Evolutionary conservation across 352 stramenopile species (phyloP).

Genomic region (Globisporangium takayamanum): DNA sequence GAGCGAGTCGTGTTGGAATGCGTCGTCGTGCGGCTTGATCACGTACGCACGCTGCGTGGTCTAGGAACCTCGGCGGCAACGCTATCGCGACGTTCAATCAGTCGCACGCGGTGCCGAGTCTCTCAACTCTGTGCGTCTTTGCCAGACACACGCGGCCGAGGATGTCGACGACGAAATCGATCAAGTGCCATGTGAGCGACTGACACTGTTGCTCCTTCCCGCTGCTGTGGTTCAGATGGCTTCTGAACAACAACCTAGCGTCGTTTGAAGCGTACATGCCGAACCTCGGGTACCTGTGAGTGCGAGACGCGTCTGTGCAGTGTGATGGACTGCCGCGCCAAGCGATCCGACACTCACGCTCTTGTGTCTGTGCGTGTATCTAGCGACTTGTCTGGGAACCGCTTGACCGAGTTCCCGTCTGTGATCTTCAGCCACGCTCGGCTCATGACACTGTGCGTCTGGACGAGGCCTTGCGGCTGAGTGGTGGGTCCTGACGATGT

Average conservation of each 20-base stretch:
- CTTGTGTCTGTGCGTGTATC: background rate
- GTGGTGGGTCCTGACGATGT: background rate
- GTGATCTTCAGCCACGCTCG: constrained; percentile 7
- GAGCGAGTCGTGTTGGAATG: background rate
- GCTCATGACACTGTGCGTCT: constrained; percentile 5
- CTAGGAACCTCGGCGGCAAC: no score
- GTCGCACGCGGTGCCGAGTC: no score
- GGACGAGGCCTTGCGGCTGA: background rate
- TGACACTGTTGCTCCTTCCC: background rate
- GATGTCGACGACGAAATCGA: no score
- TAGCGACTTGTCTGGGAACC: constrained; percentile 2
- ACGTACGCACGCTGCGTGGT: background rate
- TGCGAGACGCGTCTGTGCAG: background rate
- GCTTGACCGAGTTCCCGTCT: background rate
- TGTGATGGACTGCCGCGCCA: no score
- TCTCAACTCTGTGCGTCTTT: no score
- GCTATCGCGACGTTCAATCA: no score
- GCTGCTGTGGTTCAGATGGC: background rate
- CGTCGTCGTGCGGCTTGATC: background rate
- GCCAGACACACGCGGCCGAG: no score
- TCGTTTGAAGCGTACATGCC: constrained; percentile 1
- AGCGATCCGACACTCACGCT: no score
- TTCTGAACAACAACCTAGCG: constrained; percentile 1
- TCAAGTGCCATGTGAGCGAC: no score
- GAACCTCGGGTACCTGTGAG: constrained; percentile 8